Conservation (phyloP, 495 filamentous ascomycete genomes). For the Tuber indicum region DNA sequence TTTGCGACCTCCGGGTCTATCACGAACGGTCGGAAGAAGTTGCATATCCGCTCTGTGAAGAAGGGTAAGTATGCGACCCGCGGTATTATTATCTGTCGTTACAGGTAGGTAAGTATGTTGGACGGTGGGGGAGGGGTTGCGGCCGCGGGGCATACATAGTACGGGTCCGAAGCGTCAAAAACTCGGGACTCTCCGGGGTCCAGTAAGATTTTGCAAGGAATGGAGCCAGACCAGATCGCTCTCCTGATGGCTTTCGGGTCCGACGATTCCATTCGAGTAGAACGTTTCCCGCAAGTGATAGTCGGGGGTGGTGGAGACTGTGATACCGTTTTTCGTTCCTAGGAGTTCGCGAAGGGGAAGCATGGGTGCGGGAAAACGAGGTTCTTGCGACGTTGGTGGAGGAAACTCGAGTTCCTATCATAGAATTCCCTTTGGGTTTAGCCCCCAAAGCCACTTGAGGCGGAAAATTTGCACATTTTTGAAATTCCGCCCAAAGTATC, state of each 20-base stretch:
- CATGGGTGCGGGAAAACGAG: not conserved
- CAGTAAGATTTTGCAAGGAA: conserved; percentile 40
- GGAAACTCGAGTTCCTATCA: not conserved
- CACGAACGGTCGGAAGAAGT: conserved; percentile 68
- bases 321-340: not conserved
- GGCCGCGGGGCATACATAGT: conserved; percentile 31
- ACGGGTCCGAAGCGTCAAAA: conserved; percentile 36
- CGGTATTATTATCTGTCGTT: conserved; percentile 51
- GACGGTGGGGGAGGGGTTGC: not conserved
- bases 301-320: not conserved
- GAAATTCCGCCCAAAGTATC: not conserved
- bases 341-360: not conserved
- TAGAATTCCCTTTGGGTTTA: not conserved
- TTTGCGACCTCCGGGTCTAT: conserved; percentile 57
- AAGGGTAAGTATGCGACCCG: conserved; percentile 68
- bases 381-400: not conserved
- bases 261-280: conserved; percentile 21
- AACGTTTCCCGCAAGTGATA: not conserved
- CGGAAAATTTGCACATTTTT: not conserved
- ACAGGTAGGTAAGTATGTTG: not conserved
- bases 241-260: conserved; percentile 35
- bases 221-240: conserved; percentile 38
- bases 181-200: conserved; percentile 38
- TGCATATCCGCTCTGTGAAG: conserved; percentile 67
- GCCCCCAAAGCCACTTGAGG: not conserved